Base-by-base conservation (phyloP, 495 filamentous ascomycete genomes). In the Hyaloscypha variabilis region DNA sequence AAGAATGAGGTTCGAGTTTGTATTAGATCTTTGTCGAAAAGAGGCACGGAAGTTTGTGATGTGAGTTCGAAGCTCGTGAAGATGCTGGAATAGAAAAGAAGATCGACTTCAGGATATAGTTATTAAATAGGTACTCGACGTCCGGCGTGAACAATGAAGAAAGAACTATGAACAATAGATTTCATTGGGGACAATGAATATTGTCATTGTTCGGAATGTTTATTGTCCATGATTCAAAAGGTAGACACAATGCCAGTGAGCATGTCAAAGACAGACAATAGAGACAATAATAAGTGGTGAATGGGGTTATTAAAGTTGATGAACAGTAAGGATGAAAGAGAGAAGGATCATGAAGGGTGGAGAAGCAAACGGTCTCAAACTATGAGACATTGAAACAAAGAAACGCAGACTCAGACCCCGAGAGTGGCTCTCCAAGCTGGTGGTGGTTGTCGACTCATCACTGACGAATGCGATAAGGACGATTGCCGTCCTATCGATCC, bases 401-500 rank as follows among this genome's bases (percentile, higher is more conserved):
- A 71, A 56, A 46, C 42, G 50, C 34, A 58, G 17, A 42, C 62
- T 60, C 60, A 55, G 31, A 63, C 42, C 36, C 62, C 19, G 54
- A 64, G 56, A 67, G 26, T 58, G 62, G 31, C 14, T 26, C 67
- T 21, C 31, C 29, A 54, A 28, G 26, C 2, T 62, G 31, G 26
- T 65, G 61, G 62, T 13, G 49, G 10, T 30, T 53, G 50, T 66
- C 29, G 55, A 63, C 58, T 60, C 58, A 58, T 34, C 39, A 46
- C 29, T 52, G 51, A 14, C 46, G 60, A 28, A 36, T 56, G 53
- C 58, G 59, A 60, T 62, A 56, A 65, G 58, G 66, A 57, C 29
- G 53, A 66, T 61, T 64, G 66, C 51, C 63, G 34, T 46, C 69
- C 69, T 71, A 71, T 71, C 66, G 61, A 46, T 63, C 39, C 19